Conservation (phyloP, 306 rosid species). For the Dryas alaskensis region DNA sequence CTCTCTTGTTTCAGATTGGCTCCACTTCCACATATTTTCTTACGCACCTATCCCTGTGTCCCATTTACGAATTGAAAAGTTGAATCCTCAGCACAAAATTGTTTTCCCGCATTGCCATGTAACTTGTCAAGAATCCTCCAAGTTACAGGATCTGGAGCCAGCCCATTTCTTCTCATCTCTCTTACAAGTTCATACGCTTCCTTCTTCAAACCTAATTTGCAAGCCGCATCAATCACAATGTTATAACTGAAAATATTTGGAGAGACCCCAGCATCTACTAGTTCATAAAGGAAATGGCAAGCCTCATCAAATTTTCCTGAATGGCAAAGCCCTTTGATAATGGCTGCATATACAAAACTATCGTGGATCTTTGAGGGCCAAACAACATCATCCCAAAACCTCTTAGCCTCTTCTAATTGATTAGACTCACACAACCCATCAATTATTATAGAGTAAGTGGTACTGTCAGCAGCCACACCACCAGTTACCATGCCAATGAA, state of each 20-base stretch:
- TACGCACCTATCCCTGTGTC: conserved; percentile 1
- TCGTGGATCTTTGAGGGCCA: conserved; percentile 88
- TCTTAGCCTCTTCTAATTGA: conserved; percentile 71
- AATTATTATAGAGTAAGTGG: conserved; percentile 56
- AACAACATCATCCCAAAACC: conserved; percentile 68
- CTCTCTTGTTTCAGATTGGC: background rate
- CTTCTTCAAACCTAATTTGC: conserved; percentile 51
- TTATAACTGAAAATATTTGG: conserved; percentile 77
- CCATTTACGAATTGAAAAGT: conserved; percentile 10
- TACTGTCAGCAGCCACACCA: conserved; percentile 48
- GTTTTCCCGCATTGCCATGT: conserved; percentile 30
- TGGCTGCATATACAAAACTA: conserved; percentile 70
- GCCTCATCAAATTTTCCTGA: conserved; percentile 56
- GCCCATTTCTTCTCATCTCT: conserved; percentile 80
- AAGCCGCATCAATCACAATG: conserved; percentile 66
- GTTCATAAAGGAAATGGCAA: conserved; percentile 74
- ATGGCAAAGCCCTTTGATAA: conserved; percentile 72
- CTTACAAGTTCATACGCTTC: conserved; percentile 69
- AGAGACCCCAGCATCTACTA: conserved; percentile 70
- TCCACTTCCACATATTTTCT: background rate
- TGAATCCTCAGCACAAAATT: conserved; percentile 29
- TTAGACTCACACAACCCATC: conserved; percentile 59
- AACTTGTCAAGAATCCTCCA: conserved; percentile 88
- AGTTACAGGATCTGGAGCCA: conserved; percentile 73
- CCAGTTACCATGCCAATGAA: conserved; percentile 45